Percentiles rank a stretch among this genome's conserved stretches.
Evolutionary conservation across 2,329 filamentous ascomycete genomes (phyloP).

Genomic region (Eutypella sp.): DNA sequence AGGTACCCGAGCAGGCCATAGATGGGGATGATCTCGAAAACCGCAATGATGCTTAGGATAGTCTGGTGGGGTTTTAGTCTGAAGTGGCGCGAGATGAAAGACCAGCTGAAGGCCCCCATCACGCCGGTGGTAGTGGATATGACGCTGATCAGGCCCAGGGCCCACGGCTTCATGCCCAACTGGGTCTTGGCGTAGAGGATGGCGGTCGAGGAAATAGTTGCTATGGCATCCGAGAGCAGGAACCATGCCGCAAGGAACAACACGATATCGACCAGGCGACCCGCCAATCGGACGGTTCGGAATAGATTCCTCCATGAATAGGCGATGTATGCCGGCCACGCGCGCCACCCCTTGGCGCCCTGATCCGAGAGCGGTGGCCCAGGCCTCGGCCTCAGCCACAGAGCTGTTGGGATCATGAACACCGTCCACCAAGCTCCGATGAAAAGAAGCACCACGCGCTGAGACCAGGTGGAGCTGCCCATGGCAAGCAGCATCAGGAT

Average conservation of each 20-base stretch:
- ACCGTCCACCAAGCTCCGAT: conserved; percentile 90
- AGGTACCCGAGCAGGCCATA: conserved; percentile 89
- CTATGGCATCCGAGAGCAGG: conserved; percentile 86
- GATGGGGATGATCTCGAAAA: conserved; percentile 89
- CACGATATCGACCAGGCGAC: conserved; percentile 66
- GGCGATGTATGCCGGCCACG: conserved; percentile 66
- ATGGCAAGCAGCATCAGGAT: conserved; percentile 72
- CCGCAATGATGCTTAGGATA: conserved; percentile 81
- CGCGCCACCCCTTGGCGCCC: conserved; percentile 32
- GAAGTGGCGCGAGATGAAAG: conserved; percentile 66
- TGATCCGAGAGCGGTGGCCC: conserved; percentile 67
- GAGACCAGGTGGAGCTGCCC: conserved; percentile 75
- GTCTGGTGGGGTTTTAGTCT: conserved; percentile 76
- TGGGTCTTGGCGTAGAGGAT: conserved; percentile 95
- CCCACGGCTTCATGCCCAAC: conserved; percentile 82
- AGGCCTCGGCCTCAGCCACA: conserved; percentile 84
- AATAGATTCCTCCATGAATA: conserved; percentile 86
- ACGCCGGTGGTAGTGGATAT: conserved; percentile 83
- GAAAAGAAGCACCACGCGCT: conserved; percentile 80
- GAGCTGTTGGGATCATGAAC: conserved; percentile 81
- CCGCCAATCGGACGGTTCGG: conserved; percentile 71
- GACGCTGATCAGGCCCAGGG: conserved; percentile 87
- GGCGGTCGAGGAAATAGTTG: conserved; percentile 89
- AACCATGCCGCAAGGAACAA: conserved; percentile 90
- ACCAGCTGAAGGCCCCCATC: conserved; percentile 85